These are phyloP conservation scores for Adansonia grandidieri DNA, from an alignment of 441 rosid genomes.

Conservation along the genomic window DNA sequence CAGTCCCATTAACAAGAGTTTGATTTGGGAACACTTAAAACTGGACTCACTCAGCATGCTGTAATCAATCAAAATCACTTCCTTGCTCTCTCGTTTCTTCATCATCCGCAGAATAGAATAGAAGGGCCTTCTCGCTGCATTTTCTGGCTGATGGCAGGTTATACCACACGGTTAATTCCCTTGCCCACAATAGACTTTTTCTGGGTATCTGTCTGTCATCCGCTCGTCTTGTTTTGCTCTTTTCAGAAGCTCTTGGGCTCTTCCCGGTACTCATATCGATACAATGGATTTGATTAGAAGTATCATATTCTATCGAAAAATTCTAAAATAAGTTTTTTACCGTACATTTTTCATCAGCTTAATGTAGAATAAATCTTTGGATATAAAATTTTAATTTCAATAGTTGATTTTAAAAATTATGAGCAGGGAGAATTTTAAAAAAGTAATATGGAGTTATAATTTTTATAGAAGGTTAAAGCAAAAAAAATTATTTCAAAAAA, in stretches of 20 bases:
- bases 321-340: too few relatives aligned
- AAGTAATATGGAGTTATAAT: too few relatives aligned
- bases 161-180: constrained; percentile 67
- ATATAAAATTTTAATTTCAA: too few relatives aligned
- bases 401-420: constrained; percentile 31
- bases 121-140: constrained; percentile 47
- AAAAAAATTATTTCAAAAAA: too few relatives aligned
- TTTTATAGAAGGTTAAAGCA: too few relatives aligned
- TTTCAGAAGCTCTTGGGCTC: constrained; percentile 87
- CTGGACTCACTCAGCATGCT: constrained; percentile 60
- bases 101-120: too few relatives aligned
- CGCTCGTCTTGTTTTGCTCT: constrained; percentile 65
- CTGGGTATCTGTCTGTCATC: constrained; percentile 71
- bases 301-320: constrained; percentile 47
- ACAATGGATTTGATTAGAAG: constrained; percentile 60
- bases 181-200: constrained; percentile 84
- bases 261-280: constrained; percentile 88
- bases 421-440: too few relatives aligned
- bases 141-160: constrained; percentile 67
- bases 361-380: too few relatives aligned
- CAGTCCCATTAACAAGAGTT: constrained; percentile 78
- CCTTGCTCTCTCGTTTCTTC: constrained; percentile 18
- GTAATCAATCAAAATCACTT: constrained; percentile 44
- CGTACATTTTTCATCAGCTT: too few relatives aligned
- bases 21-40: constrained; percentile 43